Base-by-base conservation (phyloP, 2,329 filamentous ascomycete genomes). In the Verticillium longisporum region DNA sequence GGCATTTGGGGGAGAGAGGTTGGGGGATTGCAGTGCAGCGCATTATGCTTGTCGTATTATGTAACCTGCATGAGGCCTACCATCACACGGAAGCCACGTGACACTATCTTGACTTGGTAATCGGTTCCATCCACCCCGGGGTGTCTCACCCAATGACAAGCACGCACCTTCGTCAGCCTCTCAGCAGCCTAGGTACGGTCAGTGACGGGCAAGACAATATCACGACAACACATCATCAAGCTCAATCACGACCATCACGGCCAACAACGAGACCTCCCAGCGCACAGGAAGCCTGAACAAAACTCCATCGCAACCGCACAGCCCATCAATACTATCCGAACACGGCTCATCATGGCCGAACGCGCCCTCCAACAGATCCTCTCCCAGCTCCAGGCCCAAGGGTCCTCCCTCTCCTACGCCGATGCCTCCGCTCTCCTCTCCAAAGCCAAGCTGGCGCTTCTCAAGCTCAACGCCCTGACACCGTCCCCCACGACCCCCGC, bases 371-470 rank as follows among this genome's bases (percentile, higher is more conserved):
- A 86, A 70, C 82, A 87, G 68, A 82, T 91, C 73, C 81, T 94
- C 73, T 77, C 80, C 66, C 87, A 90, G 73, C 88, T 94, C 70
- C 88, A 90, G 74, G 77, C 83, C 65, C 78, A 80, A 62, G 81
- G 87, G 68, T 82, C 86, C 66, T 78, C 83, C 62, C 82, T 83
- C 75, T 81, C 84, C 73, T 91, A 90, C 75, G 68, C 78, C 60
- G 83, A 88, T 67, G 84, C 89, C 66, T 82, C 84, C 54, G 74
- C 83, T 63, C 88, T 95, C 64, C 90, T 99, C 71, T 92, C 91
- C 68, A 88, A 88, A 74, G 92, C 93, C 71, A 99, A 99, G 83
- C 85, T 96, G 68, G 82, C 86, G 62, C 92, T 99, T 65, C 88
- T 98, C 62, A 84, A 91, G 72, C 88, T 95, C 70, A 89, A 93